These are phyloP conservation scores for Chaetomiaceae sp. DNA, from an alignment of 2,329 filamentous ascomycete genomes.

Conservation along the genomic window DNA sequence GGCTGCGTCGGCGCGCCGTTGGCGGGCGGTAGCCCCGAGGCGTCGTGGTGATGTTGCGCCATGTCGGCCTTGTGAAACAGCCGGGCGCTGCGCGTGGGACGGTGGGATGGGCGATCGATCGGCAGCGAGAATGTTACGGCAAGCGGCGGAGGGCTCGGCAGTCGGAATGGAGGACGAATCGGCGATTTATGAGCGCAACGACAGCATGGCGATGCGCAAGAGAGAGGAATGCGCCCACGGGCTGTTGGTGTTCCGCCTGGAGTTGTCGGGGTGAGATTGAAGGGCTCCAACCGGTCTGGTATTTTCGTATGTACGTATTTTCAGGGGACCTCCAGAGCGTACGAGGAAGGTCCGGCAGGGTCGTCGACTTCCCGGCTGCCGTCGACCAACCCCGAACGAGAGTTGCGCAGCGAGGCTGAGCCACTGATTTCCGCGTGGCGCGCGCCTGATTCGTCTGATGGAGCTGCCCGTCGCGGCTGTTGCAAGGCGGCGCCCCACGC, in stretches of 20 bases:
- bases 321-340: not conserved
- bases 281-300: too few relatives aligned
- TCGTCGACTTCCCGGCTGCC: not conserved
- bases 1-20: conserved; percentile 48
- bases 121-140: too few relatives aligned
- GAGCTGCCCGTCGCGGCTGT: not conserved
- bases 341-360: too few relatives aligned
- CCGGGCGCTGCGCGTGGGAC: not conserved
- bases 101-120: not conserved
- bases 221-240: too few relatives aligned
- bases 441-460: conserved; percentile 8
- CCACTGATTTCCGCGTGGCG: not conserved
- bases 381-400: conserved; percentile 2
- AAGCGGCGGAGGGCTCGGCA: too few relatives aligned
- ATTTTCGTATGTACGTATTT: not conserved
- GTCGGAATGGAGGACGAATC: not conserved
- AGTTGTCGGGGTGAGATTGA: too few relatives aligned
- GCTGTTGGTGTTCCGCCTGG: not conserved
- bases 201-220: not conserved
- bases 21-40: conserved; percentile 31
- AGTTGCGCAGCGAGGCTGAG: conserved; percentile 14
- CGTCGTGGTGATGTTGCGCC: conserved; percentile 38
- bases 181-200: not conserved
- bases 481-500: conserved; percentile 6
- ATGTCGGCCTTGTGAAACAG: conserved; percentile 26